A percentile compares a stretch with the other conserved stretches of the same genome.
These are phyloP conservation scores for Myxozyma neotropica DNA, from an alignment of 805 yeast genomes.

Conservation along the genomic window DNA sequence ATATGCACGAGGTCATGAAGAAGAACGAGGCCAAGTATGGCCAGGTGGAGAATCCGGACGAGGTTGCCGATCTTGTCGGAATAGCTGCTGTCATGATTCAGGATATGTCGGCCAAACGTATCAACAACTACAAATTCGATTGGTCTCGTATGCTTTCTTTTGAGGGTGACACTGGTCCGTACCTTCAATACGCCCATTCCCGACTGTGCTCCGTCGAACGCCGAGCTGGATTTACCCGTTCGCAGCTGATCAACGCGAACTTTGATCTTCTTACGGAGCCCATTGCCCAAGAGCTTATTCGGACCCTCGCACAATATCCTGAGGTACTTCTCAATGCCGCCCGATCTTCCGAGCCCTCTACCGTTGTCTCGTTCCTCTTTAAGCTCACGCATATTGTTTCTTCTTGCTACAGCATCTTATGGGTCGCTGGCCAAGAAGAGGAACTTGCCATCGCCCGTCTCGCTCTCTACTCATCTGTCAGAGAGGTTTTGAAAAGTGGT, in stretches of 20 bases:
- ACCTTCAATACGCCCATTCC: constrained; percentile 96
- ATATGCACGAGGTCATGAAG: constrained; percentile 96
- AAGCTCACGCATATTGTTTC: constrained; percentile 90
- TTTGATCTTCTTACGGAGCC: constrained; percentile 67
- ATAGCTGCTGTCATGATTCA: constrained; percentile 98
- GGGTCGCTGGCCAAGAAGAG: constrained; percentile 95
- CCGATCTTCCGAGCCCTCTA: constrained; percentile 87
- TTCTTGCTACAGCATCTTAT: constrained; percentile 89
- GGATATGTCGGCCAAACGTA: constrained; percentile 97
- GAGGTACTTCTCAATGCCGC: constrained; percentile 82
- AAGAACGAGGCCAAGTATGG: constrained; percentile 87
- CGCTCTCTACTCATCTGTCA: constrained; percentile 86
- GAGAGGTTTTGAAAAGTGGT: constrained; percentile 88
- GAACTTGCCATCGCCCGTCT: constrained; percentile 87
- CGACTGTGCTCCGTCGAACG: constrained; percentile 94
- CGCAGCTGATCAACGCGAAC: constrained; percentile 51
- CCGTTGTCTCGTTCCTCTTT: constrained; percentile 91
- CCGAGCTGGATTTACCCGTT: constrained; percentile 52
- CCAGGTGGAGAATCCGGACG: constrained; percentile 90
- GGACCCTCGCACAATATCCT: constrained; percentile 86
- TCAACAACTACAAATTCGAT: constrained; percentile 92
- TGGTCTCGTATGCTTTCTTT: constrained; percentile 98
- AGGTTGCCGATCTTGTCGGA: constrained; percentile 93
- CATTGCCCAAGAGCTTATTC: constrained; percentile 67
- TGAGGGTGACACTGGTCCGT: constrained; percentile 99